A percentile compares a stretch with the other conserved stretches of the same genome.
phyloP scores from a whole-genome alignment of 2,329 filamentous ascomycete species.

The Balansia obtecta region DNA sequence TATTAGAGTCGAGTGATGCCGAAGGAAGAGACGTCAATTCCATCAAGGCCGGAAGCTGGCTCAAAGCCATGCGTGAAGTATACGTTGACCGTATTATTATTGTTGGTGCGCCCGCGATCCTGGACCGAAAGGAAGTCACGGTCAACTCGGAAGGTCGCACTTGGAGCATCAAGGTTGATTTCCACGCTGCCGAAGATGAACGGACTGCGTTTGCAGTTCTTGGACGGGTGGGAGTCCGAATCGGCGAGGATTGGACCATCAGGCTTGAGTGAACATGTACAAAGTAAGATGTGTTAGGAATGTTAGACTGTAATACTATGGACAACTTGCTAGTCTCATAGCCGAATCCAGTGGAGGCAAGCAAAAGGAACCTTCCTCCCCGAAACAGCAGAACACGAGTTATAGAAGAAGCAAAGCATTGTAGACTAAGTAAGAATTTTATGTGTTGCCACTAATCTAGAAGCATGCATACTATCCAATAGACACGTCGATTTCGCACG shows the following conservation, averaged over 20 bases:
- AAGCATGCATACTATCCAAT: too few species aligned
- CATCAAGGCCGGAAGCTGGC: slow-evolving; percentile 52
- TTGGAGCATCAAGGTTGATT: slow-evolving; percentile 49
- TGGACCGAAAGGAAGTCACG: slow-evolving; percentile 52
- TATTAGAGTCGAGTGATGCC: slow-evolving; percentile 58
- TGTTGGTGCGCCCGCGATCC: slow-evolving; percentile 62
- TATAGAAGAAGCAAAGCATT: too few species aligned
- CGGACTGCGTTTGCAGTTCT: slow-evolving; percentile 40
- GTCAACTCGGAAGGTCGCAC: slow-evolving; percentile 40
- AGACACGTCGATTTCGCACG: too few species aligned
- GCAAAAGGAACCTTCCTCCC: too few species aligned
- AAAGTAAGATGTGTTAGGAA: not conserved
- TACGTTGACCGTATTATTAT: slow-evolving; percentile 74
- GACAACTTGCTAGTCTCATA: not conserved
- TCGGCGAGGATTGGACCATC: slow-evolving; percentile 42
- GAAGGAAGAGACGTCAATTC: slow-evolving; percentile 40
- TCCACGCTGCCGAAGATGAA: slow-evolving; percentile 33
- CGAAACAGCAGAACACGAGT: too few species aligned
- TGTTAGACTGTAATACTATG: not conserved
- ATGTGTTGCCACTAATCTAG: too few species aligned
- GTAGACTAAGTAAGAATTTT: too few species aligned
- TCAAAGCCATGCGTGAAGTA: slow-evolving; percentile 68
- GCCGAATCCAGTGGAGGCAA: too few species aligned
- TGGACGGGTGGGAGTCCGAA: slow-evolving; percentile 36
- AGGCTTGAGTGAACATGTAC: slow-evolving; percentile 13